Conservation (phyloP, 495 filamentous ascomycete species). For the Immersiella caudata region DNA sequence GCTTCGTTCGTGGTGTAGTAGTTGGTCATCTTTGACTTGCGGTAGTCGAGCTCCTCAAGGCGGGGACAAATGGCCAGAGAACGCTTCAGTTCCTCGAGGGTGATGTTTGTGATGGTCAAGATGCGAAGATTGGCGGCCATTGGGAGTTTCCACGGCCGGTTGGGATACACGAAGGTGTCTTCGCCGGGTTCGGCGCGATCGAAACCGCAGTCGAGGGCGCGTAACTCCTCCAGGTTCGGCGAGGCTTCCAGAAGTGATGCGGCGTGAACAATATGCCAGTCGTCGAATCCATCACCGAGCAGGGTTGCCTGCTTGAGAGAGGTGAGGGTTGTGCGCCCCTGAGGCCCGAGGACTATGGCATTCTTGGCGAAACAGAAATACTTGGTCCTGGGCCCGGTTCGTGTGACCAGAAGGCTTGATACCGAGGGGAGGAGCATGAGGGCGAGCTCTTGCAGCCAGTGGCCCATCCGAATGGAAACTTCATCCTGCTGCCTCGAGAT, state of each 20-base stretch:
- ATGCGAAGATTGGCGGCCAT: background rate
- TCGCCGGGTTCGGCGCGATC: background rate
- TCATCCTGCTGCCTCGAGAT: no score
- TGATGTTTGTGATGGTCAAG: background rate
- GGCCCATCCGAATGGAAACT: background rate
- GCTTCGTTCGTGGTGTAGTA: background rate
- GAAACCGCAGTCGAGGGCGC: background rate
- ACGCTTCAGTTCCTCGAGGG: background rate
- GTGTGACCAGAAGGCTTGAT: background rate
- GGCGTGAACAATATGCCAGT: background rate
- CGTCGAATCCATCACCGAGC: background rate
- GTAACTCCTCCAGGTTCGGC: background rate
- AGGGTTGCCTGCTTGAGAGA: background rate
- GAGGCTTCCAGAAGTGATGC: background rate
- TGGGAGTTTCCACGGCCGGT: background rate
- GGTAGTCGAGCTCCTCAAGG: background rate
- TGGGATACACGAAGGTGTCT: background rate
- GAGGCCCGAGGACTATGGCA: background rate
- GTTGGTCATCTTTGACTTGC: background rate
- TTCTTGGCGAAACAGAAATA: background rate
- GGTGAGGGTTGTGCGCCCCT: background rate
- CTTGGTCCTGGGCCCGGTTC: background rate
- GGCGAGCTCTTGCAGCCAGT: background rate
- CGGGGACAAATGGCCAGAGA: background rate
- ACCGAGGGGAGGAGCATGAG: background rate